A percentile compares a stretch with the other conserved stretches of the same genome.
Conservation (phyloP, 176 grass and related monocot species). For the Sorghum bicolor region DNA sequence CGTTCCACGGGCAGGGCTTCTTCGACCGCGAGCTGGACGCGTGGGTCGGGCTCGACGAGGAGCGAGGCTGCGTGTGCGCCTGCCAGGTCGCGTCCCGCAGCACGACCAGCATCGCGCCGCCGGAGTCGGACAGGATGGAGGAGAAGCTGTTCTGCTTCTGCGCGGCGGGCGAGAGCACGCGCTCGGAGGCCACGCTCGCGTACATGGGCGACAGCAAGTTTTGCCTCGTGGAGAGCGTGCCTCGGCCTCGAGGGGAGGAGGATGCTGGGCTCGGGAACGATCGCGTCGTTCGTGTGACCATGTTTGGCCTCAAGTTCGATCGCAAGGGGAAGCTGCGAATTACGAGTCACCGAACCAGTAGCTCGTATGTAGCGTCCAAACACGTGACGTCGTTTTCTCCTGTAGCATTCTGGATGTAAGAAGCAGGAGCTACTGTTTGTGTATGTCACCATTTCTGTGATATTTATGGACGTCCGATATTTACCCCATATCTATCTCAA, state of each 20-base stretch:
- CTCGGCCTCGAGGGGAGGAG: too few species aligned
- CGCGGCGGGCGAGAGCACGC: background rate
- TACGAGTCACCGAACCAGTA: background rate
- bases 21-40: conserved; percentile 4
- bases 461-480: too few species aligned
- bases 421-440: too few species aligned
- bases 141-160: background rate
- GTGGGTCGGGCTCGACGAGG: conserved; percentile 10
- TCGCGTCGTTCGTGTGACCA: background rate
- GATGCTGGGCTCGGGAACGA: background rate
- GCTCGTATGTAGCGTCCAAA: background rate
- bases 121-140: background rate
- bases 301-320: background rate
- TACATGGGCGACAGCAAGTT: background rate
- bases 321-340: background rate
- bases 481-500: too few species aligned
- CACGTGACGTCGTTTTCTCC: background rate
- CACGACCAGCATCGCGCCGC: background rate
- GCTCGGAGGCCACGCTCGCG: background rate
- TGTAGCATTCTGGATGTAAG: background rate
- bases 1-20: background rate
- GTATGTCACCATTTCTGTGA: too few species aligned
- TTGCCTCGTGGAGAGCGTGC: background rate
- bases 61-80: background rate
- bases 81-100: background rate